phyloP scores from a whole-genome alignment of 371 early-diverging fungal species.

The Mitosporidium daphniae region DNA sequence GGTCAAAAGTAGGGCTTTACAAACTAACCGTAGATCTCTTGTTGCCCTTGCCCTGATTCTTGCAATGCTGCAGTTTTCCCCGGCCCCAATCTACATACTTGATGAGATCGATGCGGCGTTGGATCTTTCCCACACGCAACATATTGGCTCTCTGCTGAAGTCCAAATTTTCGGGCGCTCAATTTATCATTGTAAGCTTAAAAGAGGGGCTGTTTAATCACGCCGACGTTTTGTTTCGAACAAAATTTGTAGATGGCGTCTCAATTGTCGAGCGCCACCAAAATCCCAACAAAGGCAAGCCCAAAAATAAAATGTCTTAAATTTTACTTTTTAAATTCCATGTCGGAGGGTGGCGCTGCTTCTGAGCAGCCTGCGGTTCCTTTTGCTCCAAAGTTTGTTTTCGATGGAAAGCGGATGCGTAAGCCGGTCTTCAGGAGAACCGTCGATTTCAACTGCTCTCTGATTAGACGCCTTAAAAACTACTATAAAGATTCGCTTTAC shows the following conservation, averaged over 20 bases:
- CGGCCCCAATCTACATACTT: conserved; percentile 97
- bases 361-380: no score
- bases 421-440: conserved; percentile 60
- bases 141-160: conserved; percentile 78
- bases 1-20: conserved; percentile 38
- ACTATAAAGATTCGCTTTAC: background rate
- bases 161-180: conserved; percentile 85
- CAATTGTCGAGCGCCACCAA: conserved; percentile 27
- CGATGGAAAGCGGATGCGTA: conserved; percentile 73
- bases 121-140: conserved; percentile 90
- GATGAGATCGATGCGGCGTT: conserved; percentile 99
- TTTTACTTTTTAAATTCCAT: no score
- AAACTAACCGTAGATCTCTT: conserved; percentile 18
- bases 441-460: conserved; percentile 66
- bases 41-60: conserved; percentile 86
- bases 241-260: conserved; percentile 71
- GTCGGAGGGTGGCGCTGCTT: no score
- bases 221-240: conserved; percentile 89
- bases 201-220: conserved; percentile 97
- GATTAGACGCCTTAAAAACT: conserved; percentile 24
- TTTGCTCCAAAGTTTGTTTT: no score
- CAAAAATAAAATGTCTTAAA: no score
- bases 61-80: conserved; percentile 79
- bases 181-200: conserved; percentile 94
- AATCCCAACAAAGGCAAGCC: background rate